Evolutionary conservation across 306 rosid species (phyloP).

Genomic region (Quercus wislizeni): DNA sequence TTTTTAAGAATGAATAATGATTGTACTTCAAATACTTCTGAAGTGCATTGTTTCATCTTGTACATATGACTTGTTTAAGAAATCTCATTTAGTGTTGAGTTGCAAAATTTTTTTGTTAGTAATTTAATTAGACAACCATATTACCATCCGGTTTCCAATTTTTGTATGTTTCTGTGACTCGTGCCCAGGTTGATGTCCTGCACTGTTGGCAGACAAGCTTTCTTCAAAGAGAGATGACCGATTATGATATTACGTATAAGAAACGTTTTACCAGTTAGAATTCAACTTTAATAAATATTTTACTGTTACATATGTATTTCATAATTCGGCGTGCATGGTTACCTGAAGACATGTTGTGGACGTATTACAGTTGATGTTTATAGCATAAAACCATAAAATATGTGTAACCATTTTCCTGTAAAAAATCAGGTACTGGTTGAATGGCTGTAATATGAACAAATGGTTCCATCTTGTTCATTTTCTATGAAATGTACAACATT

Average conservation of each 20-base stretch:
- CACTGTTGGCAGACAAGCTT: slow-evolving; percentile 40
- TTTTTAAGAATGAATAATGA: background rate
- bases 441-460: background rate
- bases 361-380: background rate
- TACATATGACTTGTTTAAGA: background rate
- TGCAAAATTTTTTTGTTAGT: background rate
- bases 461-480: background rate
- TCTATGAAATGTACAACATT: background rate
- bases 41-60: background rate
- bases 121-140: slow-evolving; percentile 12
- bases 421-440: background rate
- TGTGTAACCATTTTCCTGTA: background rate
- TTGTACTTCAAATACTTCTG: background rate
- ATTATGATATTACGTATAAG: slow-evolving; percentile 4
- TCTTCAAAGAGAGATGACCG: slow-evolving; percentile 35
- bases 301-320: slow-evolving; percentile 7
- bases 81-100: background rate
- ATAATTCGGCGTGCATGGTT: background rate
- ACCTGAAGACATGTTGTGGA: background rate
- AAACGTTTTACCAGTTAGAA: background rate
- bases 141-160: slow-evolving; percentile 25
- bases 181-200: slow-evolving; percentile 49
- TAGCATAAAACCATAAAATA: background rate
- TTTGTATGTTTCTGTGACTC: slow-evolving; percentile 32
- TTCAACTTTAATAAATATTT: slow-evolving; percentile 6